Evolutionary conservation across 75 land plant genomes (phyloP).

Genomic region (Pseudotsuga menziesii): DNA sequence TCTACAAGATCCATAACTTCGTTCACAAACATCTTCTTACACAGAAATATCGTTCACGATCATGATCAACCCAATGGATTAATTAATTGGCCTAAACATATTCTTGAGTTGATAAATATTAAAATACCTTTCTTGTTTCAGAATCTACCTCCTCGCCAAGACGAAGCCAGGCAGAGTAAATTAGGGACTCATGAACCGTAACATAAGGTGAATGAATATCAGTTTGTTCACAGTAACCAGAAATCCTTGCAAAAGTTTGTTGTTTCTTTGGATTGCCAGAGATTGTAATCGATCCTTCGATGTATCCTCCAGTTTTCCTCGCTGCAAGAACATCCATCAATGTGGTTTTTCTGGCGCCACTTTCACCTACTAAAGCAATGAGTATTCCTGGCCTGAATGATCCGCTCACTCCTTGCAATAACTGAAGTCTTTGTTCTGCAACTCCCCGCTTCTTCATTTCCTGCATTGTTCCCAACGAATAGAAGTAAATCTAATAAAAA

Average conservation of each 20-base stretch:
- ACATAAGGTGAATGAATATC: conserved; percentile 85
- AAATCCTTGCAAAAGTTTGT: conserved; percentile 76
- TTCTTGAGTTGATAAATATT: not conserved
- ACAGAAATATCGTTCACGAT: not conserved
- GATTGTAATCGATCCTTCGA: conserved; percentile 78
- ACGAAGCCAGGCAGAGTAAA: conserved; percentile 45
- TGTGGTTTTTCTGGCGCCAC: conserved; percentile 92
- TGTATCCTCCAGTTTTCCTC: conserved; percentile 83
- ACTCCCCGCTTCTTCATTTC: conserved; percentile 86
- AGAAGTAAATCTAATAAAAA: not conserved
- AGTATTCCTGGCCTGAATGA: conserved; percentile 80
- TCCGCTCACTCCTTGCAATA: conserved; percentile 58
- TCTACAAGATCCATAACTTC: conserved; percentile 26
- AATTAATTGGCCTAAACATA: not conserved
- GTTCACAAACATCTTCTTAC: conserved; percentile 22
- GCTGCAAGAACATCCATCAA: conserved; percentile 92
- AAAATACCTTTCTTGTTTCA: conserved; percentile 15
- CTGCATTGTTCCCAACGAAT: conserved; percentile 8
- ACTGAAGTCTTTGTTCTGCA: conserved; percentile 60
- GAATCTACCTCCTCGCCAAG: conserved; percentile 15
- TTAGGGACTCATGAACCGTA: conserved; percentile 56
- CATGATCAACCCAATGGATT: no score
- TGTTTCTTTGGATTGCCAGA: conserved; percentile 79
- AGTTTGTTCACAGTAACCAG: conserved; percentile 82
- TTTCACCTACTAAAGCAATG: conserved; percentile 80